Evolutionary conservation across 1,139 yeast species (phyloP).

Genomic region (Pichia cactophila): DNA sequence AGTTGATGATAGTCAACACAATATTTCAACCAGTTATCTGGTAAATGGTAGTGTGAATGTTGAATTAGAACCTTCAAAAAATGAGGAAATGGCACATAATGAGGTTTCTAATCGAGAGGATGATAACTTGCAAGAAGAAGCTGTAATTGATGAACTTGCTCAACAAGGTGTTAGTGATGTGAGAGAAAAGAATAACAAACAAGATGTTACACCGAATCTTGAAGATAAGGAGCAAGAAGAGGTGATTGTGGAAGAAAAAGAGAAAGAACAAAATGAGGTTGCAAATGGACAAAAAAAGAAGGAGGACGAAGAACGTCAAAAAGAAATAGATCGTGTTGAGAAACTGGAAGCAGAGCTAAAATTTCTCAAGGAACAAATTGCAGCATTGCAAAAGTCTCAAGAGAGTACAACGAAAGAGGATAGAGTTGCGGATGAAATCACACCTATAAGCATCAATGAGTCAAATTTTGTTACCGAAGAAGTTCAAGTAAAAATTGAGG

Average conservation of each 20-base stretch:
- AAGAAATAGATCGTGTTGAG: conserved; percentile 1
- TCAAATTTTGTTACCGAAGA: neutral
- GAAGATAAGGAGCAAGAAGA: no score
- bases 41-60: neutral
- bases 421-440: neutral
- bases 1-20: neutral
- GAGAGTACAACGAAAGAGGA: neutral
- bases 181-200: no score
- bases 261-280: neutral
- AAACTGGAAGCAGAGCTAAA: conserved; percentile 8
- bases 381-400: neutral
- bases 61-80: neutral
- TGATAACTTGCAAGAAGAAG: neutral
- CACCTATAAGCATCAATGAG: neutral
- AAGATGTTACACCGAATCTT: no score
- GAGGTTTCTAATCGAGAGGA: no score
- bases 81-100: no score
- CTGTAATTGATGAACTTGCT: no score
- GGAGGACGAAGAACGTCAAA: neutral
- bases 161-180: no score
- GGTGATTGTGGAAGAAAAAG: neutral
- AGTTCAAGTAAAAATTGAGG: neutral
- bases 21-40: neutral
- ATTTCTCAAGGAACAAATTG: conserved; percentile 4
- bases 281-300: neutral